Conservation (phyloP, 805 yeast genomes). For the Teunomyces pallodes region DNA sequence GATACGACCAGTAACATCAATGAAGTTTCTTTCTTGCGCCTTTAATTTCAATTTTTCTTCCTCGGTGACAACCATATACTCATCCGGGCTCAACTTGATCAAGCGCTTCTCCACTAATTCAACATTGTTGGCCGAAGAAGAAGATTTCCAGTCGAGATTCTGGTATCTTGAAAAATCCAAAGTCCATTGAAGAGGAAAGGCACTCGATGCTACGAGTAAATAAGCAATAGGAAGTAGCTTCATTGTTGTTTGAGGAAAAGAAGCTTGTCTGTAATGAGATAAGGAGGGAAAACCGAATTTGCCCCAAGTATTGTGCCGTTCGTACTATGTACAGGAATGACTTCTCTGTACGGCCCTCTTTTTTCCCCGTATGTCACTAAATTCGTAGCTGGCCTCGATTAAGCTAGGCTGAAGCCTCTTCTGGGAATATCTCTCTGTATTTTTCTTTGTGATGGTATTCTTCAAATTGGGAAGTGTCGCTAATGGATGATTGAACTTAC, state of each 20-base stretch:
- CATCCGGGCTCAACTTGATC: conserved; percentile 35
- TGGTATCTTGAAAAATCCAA: neutral
- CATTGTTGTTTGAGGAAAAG: neutral
- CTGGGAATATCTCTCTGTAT: neutral
- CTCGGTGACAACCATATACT: conserved; percentile 34
- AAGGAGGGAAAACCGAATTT: neutral
- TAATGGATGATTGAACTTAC: no score
- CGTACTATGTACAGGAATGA: no score
- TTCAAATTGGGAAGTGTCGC: neutral
- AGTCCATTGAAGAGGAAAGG: conserved; percentile 2
- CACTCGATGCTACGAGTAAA: conserved; percentile 3
- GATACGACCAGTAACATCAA: conserved; percentile 61
- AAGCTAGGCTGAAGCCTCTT: neutral
- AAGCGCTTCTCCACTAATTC: conserved; percentile 16
- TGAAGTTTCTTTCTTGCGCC: conserved; percentile 51
- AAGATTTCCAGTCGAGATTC: neutral
- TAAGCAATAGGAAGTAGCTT: neutral
- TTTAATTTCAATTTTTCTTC: conserved; percentile 30
- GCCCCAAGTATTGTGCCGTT: no score
- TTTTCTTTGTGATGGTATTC: neutral
- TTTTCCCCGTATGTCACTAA: no score
- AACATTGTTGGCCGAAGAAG: neutral
- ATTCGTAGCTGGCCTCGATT: neutral
- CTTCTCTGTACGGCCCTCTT: neutral
- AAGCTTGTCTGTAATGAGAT: neutral